Percentiles rank a stretch among this genome's conserved stretches.
Evolutionary conservation across 2,329 filamentous ascomycete species (phyloP).

Genomic region (Atkinsonella texensis): DNA sequence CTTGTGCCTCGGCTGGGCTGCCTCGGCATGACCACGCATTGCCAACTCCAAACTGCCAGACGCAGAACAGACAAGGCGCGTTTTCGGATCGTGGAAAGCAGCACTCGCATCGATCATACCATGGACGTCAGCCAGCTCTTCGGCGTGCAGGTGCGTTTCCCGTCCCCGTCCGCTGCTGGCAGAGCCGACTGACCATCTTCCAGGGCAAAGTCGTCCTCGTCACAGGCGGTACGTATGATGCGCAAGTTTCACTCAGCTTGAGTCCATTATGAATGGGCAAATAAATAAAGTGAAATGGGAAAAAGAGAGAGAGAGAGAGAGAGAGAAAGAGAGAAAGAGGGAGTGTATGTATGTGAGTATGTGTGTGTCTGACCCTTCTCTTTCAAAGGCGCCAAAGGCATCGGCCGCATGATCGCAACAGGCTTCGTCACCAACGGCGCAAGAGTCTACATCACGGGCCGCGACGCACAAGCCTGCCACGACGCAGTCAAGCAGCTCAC

Average conservation of each 20-base stretch:
- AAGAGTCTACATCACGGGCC: constrained; percentile 53
- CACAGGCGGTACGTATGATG: constrained; percentile 30
- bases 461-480: constrained; percentile 46
- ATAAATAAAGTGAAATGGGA: not conserved
- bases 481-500: constrained; percentile 45
- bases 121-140: constrained; percentile 47
- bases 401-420: constrained; percentile 56
- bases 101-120: not conserved
- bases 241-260: not conserved
- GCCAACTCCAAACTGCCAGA: too few relatives aligned
- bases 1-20: too few relatives aligned
- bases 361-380: not conserved
- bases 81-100: too few relatives aligned
- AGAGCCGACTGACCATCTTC: not conserved
- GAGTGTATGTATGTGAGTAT: too few relatives aligned
- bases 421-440: constrained; percentile 54
- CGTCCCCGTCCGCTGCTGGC: too few relatives aligned
- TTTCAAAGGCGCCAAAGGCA: constrained; percentile 39
- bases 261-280: too few relatives aligned
- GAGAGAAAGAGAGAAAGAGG: too few relatives aligned
- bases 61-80: too few relatives aligned
- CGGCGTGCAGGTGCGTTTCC: constrained; percentile 40
- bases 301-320: too few relatives aligned
- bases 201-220: constrained; percentile 47
- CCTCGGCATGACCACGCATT: too few relatives aligned